Evolutionary conservation across 805 yeast genomes (phyloP).

Genomic region (Dipodascus albidus): DNA sequence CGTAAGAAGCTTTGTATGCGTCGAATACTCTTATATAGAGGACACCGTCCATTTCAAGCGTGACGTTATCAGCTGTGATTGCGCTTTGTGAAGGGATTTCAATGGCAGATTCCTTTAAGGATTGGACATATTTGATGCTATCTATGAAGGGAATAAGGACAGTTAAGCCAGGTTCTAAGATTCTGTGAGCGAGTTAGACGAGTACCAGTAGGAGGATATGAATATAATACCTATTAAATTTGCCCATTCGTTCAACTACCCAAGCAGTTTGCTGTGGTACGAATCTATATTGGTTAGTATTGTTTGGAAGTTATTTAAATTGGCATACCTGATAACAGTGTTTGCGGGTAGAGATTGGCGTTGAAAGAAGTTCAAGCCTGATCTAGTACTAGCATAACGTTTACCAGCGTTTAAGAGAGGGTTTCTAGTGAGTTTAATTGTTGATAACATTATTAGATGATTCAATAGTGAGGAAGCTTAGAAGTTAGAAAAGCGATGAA

Average conservation of each 20-base stretch:
- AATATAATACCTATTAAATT: slow-evolving; percentile 37
- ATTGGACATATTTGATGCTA: slow-evolving; percentile 69
- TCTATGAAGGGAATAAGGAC: slow-evolving; percentile 62
- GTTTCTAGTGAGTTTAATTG: too few relatives aligned
- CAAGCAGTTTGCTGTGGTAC: slow-evolving; percentile 89
- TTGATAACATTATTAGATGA: background rate
- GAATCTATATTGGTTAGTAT: slow-evolving; percentile 26
- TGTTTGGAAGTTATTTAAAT: background rate
- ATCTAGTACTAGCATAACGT: background rate
- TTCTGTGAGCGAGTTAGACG: slow-evolving; percentile 19
- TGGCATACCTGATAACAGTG: slow-evolving; percentile 42
- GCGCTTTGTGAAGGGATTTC: slow-evolving; percentile 80
- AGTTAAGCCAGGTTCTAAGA: slow-evolving; percentile 69
- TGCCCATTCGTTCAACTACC: slow-evolving; percentile 88
- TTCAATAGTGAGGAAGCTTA: background rate
- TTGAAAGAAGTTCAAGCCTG: slow-evolving; percentile 44
- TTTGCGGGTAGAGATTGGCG: slow-evolving; percentile 58
- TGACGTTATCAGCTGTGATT: slow-evolving; percentile 76
- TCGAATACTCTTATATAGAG: slow-evolving; percentile 67
- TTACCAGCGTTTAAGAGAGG: background rate
- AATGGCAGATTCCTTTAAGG: slow-evolving; percentile 72
- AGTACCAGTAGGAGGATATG: too few relatives aligned
- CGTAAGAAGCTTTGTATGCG: slow-evolving; percentile 77
- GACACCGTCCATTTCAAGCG: slow-evolving; percentile 76
- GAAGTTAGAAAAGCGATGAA: background rate